Evolutionary conservation across 1,139 yeast genomes (phyloP), one percentile per base, ranked within the genome.

Genomic region (Geotrichum cucujoidarum): DNA sequence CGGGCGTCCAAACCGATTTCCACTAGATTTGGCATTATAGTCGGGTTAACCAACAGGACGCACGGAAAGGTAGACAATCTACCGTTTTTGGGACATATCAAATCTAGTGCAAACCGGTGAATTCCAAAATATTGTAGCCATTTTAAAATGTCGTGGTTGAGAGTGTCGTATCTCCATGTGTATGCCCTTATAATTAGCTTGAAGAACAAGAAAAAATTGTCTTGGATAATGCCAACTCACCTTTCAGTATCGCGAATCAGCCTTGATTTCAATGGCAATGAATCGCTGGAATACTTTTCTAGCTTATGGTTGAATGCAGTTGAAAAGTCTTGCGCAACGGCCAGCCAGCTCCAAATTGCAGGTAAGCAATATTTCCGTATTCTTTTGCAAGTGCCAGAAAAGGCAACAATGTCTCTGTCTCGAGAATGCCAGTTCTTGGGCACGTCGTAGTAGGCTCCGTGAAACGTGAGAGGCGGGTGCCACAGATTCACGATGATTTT

Each of bases 71-170:
- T 24, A 14, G 5, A 3, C 13, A 22, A 17, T 2, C 18, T 37
- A 11, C 5, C 40, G 7, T 5, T 3, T 2, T 14, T 4, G 8
- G 17, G n/a, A 17, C 24, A 18, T 13, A 37, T 10, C 6, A 37
- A n/a, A 16, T 37, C 32, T 8, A 37, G n/a, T 7, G 30, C n/a
- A n/a, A 3, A n/a, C 20, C 40, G 14, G 13, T 25, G 40, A 14
- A 37, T 37, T 4, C 40, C 40, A 8, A 37, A 5, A 14, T 37
- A 37, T 13, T 31, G 14, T 4, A 37, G 22, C 40, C 40, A 37
- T n/a, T 16, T 17, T 14, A 37, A 18, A 3, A 37, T 7, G 20
- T 37, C 40, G 18, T 4, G 11, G 27, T 16, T 22, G 24, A 37
- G 21, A 22, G 18, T 18, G 14, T 37, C 20, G 24, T 11, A 24